Percentiles rank a stretch among this genome's conserved stretches.
phyloP scores from a whole-genome alignment of 1,284 basidiomycete species.

The Tremellales sp. region DNA sequence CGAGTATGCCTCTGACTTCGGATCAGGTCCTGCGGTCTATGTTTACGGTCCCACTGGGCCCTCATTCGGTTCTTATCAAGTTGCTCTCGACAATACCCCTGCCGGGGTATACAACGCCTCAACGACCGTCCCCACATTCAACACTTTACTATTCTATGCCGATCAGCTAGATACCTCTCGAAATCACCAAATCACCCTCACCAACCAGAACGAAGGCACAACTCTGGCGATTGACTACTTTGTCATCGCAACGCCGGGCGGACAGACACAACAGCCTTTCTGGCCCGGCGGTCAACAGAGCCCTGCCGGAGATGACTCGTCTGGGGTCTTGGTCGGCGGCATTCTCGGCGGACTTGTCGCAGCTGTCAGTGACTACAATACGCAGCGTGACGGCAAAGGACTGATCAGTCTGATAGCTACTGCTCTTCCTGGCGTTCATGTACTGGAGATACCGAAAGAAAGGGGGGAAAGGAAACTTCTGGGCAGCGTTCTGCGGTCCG shows the following conservation, averaged over 20 bases:
- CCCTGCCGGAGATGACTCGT: background rate
- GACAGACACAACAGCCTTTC: background rate
- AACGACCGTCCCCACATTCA: slow-evolving; percentile 19
- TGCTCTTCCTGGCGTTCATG: background rate
- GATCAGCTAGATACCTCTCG: slow-evolving; percentile 9
- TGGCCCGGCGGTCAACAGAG: background rate
- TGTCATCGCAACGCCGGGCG: slow-evolving; percentile 13
- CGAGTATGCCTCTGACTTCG: background rate
- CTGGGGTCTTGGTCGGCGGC: slow-evolving; percentile 21
- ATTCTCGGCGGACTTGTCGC: slow-evolving; percentile 21
- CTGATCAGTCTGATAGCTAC: background rate
- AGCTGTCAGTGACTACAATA: slow-evolving; percentile 14
- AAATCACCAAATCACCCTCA: slow-evolving; percentile 15
- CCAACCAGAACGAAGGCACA: slow-evolving; percentile 21
- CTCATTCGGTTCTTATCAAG: slow-evolving; percentile 20
- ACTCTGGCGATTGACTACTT: slow-evolving; percentile 31
- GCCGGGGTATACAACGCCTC: slow-evolving; percentile 23
- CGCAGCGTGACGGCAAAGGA: background rate
- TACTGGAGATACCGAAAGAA: background rate
- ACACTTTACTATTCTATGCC: slow-evolving; percentile 24
- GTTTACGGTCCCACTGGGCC: slow-evolving; percentile 35
- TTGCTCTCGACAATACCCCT: slow-evolving; percentile 13
- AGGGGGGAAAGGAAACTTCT: background rate
- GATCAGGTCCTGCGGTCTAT: slow-evolving; percentile 26
- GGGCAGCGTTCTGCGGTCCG: background rate